Percentiles rank a stretch among this genome's conserved stretches.
Conservation (phyloP, 2,329 filamentous ascomycete genomes). For the Alternaria alternata region DNA sequence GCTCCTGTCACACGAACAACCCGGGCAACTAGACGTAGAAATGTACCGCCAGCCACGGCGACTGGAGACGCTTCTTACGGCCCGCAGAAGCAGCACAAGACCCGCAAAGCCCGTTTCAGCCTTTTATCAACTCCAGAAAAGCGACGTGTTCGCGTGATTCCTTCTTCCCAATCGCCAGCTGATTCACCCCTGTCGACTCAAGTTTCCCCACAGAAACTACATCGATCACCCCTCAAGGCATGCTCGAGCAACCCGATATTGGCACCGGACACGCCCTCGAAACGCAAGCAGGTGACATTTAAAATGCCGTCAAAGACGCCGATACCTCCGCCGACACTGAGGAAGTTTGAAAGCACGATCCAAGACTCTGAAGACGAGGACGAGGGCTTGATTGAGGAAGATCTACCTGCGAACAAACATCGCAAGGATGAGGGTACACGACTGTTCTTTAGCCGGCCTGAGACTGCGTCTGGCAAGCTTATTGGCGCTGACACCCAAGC, state of each 20-base stretch:
- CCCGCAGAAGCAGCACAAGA: slow-evolving; percentile 1
- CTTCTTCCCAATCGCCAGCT: slow-evolving; percentile 48
- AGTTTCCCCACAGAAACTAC: slow-evolving; percentile 26
- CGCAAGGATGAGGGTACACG: slow-evolving; percentile 16
- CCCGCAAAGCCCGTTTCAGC: slow-evolving; percentile 32
- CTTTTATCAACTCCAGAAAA: slow-evolving; percentile 46
- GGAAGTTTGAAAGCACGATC: slow-evolving; percentile 40
- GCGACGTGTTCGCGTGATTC: slow-evolving; percentile 41
- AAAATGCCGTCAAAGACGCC: slow-evolving; percentile 19
- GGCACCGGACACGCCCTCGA: slow-evolving; percentile 38
- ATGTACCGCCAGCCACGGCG: background rate
- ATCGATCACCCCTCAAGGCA: slow-evolving; percentile 26
- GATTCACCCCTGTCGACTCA: slow-evolving; percentile 43
- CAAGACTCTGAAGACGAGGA: slow-evolving; percentile 47
- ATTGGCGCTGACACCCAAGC: slow-evolving; percentile 39
- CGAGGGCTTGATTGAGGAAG: slow-evolving; percentile 32
- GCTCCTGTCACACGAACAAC: slow-evolving; percentile 24
- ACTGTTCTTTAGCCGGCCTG: background rate
- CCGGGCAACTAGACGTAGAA: slow-evolving; percentile 16
- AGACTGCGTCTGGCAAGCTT: slow-evolving; percentile 2
- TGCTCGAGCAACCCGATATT: slow-evolving; percentile 18
- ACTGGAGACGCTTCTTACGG: background rate
- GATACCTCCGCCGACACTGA: slow-evolving; percentile 24
- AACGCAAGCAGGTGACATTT: slow-evolving; percentile 42
- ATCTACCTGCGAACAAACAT: slow-evolving; percentile 6